Evolutionary conservation across 306 rosid genomes (phyloP).

Genomic region (Clitoria ternatea): DNA sequence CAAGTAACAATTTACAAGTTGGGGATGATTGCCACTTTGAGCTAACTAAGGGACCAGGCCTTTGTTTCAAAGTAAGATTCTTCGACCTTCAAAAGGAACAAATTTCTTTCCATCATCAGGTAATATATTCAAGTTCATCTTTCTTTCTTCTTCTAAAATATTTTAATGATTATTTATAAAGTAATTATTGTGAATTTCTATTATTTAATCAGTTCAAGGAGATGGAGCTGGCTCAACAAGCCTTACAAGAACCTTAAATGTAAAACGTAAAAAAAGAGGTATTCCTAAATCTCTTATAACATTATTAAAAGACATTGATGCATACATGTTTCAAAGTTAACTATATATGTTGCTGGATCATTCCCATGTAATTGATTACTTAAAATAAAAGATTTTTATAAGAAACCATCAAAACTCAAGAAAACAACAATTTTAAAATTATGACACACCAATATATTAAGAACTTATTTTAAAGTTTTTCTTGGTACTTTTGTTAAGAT

Average conservation of each 20-base stretch:
- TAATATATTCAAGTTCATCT: neutral
- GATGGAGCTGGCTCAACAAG: neutral
- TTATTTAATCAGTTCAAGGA: neutral
- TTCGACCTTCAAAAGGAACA: neutral
- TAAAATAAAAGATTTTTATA: too few relatives aligned
- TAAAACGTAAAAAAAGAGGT: neutral
- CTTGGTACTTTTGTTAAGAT: too few relatives aligned
- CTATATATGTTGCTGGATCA: too few relatives aligned
- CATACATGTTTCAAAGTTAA: too few relatives aligned
- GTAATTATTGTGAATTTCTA: neutral
- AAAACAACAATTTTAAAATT: too few relatives aligned
- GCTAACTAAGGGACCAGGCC: neutral
- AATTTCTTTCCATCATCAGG: neutral
- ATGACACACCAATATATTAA: too few relatives aligned
- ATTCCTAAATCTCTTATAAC: too few relatives aligned
- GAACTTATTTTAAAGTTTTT: too few relatives aligned
- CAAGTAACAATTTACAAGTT: conserved; percentile 16
- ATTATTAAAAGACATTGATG: too few relatives aligned
- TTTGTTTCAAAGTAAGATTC: neutral
- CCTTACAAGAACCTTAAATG: neutral
- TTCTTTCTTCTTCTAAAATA: neutral
- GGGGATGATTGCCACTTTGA: conserved; percentile 22
- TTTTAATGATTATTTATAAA: neutral
- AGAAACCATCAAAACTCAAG: too few relatives aligned
- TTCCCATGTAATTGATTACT: too few relatives aligned